Percentiles rank a stretch among this genome's conserved stretches.
phyloP scores from a whole-genome alignment of 1,284 basidiomycete species.

The Ceratobasidium sp. region DNA sequence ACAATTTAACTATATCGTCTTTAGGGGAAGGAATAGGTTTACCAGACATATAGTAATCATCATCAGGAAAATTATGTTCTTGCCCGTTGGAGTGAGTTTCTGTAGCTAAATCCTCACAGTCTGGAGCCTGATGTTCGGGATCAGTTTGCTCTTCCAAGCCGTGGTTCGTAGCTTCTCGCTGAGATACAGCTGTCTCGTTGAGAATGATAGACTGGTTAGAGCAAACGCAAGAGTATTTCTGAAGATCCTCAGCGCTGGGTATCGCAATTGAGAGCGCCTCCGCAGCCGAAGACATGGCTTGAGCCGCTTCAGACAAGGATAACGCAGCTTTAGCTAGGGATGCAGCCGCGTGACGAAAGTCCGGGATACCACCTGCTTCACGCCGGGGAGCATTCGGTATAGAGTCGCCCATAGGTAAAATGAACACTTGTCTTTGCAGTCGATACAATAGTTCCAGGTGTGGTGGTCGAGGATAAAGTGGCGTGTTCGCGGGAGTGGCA shows the following conservation, averaged over 20 bases:
- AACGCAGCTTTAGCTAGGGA: not conserved
- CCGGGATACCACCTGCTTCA: not conserved
- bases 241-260: not conserved
- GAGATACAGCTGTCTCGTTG: too few species aligned
- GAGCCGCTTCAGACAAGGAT: not conserved
- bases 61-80: not conserved
- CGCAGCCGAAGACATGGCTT: constrained; percentile 15
- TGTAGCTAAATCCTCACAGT: not conserved
- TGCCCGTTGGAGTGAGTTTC: too few species aligned
- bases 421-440: too few species aligned
- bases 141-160: not conserved
- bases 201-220: not conserved
- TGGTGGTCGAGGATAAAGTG: too few species aligned
- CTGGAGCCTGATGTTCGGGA: not conserved
- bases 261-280: constrained; percentile 3
- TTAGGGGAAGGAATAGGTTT: too few species aligned
- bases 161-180: not conserved
- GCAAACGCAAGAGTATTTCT: not conserved
- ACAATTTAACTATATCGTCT: too few species aligned
- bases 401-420: not conserved
- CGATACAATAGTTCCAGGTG: too few species aligned
- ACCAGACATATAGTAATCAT: constrained; percentile 16
- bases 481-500: too few species aligned
- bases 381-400: not conserved
- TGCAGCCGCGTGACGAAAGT: not conserved